Percentiles rank a stretch among this genome's conserved stretches.
Evolutionary conservation across 1,284 basidiomycete species (phyloP).

Genomic region (Coniferiporia sulphurascens): DNA sequence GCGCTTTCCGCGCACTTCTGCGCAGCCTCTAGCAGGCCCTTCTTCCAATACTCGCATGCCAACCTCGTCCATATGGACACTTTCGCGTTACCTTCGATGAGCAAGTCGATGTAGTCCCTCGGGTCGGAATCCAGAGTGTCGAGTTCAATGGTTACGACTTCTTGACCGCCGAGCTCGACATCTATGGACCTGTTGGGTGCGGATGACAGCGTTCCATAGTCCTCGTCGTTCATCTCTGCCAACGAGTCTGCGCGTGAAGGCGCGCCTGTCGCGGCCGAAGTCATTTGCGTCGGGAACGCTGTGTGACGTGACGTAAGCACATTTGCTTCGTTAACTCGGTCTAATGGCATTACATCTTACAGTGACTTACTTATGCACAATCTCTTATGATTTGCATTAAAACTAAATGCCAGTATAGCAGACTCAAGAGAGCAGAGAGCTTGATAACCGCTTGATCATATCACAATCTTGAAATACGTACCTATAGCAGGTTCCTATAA

Average conservation of each 20-base stretch:
- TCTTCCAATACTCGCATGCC: slow-evolving; percentile 74
- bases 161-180: slow-evolving; percentile 72
- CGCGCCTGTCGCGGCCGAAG: neutral
- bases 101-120: slow-evolving; percentile 64
- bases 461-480: no score
- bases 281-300: no score
- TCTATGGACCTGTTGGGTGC: slow-evolving; percentile 21
- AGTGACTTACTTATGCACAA: no score
- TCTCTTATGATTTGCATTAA: no score
- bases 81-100: slow-evolving; percentile 61
- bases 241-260: neutral
- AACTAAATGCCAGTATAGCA: no score
- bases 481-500: no score
- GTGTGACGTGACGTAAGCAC: no score
- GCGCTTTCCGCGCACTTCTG: slow-evolving; percentile 59
- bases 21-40: slow-evolving; percentile 61
- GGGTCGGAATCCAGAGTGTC: slow-evolving; percentile 72
- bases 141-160: slow-evolving; percentile 76
- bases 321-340: no score
- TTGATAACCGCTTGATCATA: no score
- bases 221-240: slow-evolving; percentile 13
- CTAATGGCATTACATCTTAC: no score
- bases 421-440: no score
- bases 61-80: slow-evolving; percentile 73
- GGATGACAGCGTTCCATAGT: slow-evolving; percentile 4